phyloP scores from a whole-genome alignment of 257 asterid species.

The Fraxinus americana region DNA sequence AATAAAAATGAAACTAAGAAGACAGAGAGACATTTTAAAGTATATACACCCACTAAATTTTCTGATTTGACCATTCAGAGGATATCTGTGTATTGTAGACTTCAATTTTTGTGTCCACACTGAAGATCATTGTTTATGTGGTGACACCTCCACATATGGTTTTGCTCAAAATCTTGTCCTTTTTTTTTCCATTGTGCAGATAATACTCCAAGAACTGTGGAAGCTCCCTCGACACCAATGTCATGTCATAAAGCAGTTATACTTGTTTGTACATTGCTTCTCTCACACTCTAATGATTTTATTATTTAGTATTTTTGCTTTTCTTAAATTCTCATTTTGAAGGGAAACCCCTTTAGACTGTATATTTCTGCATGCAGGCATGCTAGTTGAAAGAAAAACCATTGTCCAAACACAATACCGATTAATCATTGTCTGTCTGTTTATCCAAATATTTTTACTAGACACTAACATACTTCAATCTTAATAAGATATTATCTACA shows the following conservation, averaged over 20 bases:
- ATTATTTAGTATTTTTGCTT: not conserved
- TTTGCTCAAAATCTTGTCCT: constrained; percentile 13
- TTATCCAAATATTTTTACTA: not conserved
- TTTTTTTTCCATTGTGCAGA: constrained; percentile 45
- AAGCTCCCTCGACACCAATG: constrained; percentile 53
- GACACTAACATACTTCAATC: not conserved
- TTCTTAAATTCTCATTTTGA: constrained; percentile 10
- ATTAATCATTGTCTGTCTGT: too few relatives aligned
- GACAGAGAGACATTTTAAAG: not conserved
- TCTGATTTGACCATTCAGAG: not conserved
- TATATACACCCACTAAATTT: not conserved
- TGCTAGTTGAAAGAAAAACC: not conserved
- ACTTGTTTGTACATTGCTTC: constrained; percentile 93
- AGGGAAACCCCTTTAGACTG: not conserved
- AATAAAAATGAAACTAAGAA: not conserved
- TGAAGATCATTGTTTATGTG: constrained; percentile 3
- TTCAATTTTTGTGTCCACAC: not conserved
- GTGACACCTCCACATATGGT: constrained; percentile 3
- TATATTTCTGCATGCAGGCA: not conserved
- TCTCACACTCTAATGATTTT: constrained; percentile 33
- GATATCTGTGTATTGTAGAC: not conserved
- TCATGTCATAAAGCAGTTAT: constrained; percentile 78
- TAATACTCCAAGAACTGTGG: constrained; percentile 54
- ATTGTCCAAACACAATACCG: not conserved
- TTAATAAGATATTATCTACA: not conserved